These are phyloP conservation scores for Hirsutella minnesotensis DNA, from an alignment of 2,329 filamentous ascomycete genomes.

Conservation along the genomic window DNA sequence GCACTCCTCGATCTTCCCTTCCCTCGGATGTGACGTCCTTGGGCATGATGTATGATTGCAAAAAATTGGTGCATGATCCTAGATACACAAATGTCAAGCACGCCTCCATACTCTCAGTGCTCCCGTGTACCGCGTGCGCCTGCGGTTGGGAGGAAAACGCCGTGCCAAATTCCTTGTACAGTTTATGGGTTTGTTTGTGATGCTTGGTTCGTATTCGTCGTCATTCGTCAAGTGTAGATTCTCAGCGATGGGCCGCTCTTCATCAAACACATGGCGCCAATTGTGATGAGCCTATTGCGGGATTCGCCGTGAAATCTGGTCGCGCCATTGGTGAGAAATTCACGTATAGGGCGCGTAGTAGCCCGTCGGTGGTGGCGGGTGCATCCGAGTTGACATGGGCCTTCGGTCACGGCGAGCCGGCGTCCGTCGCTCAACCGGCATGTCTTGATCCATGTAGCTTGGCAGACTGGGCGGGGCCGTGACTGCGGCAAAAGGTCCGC, in stretches of 20 bases:
- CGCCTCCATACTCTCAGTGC: neutral
- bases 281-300: too few species aligned
- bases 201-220: neutral
- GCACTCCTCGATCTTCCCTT: too few species aligned
- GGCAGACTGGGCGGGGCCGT: constrained; percentile 4
- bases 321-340: too few species aligned
- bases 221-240: neutral
- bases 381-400: constrained; percentile 1
- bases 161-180: neutral
- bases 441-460: constrained; percentile 11
- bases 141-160: neutral
- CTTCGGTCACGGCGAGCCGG: constrained; percentile 1
- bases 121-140: neutral
- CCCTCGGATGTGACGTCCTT: too few species aligned
- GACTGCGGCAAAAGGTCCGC: constrained; percentile 1
- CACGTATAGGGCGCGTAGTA: constrained; percentile 2
- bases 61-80: too few species aligned
- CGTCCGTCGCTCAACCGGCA: constrained; percentile 2
- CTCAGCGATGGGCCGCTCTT: too few species aligned
- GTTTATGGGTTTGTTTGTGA: too few species aligned
- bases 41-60: too few species aligned
- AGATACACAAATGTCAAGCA: too few species aligned
- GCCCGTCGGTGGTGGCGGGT: neutral
- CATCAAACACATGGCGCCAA: too few species aligned
- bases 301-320: too few species aligned